These are phyloP conservation scores for Fusarium tjaetaba DNA, from an alignment of 2,329 filamentous ascomycete species.

Conservation along the genomic window DNA sequence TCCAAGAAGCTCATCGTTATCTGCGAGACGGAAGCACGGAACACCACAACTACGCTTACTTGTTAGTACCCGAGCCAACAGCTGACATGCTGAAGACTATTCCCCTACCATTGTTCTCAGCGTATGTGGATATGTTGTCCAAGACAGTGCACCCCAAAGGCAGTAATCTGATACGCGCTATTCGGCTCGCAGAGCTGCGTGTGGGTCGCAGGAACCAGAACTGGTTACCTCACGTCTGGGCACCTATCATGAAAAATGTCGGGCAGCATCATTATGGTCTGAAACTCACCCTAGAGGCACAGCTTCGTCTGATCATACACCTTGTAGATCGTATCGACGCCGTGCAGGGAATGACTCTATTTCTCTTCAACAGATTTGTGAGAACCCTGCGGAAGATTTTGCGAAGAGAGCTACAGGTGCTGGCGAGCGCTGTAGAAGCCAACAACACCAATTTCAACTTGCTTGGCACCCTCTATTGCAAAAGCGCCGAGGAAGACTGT, in stretches of 20 bases:
- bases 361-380: conserved; percentile 39
- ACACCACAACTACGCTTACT: conserved; percentile 14
- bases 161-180: conserved; percentile 46
- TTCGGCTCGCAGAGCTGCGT: conserved; percentile 44
- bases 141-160: conserved; percentile 34
- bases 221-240: conserved; percentile 48
- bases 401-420: conserved; percentile 38
- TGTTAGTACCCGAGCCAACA: conserved; percentile 41
- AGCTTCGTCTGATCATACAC: conserved; percentile 44
- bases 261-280: conserved; percentile 45
- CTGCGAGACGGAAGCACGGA: conserved; percentile 55
- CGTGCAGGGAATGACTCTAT: conserved; percentile 36
- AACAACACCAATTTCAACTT: conserved; percentile 18
- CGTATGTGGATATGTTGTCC: conserved; percentile 56
- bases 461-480: conserved; percentile 30
- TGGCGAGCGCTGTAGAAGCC: conserved; percentile 30
- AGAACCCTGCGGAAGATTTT: conserved; percentile 43
- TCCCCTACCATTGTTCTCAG: conserved; percentile 54
- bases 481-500: conserved; percentile 16
- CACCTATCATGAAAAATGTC: conserved; percentile 48
- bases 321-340: conserved; percentile 45
- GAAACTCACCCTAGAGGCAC: conserved; percentile 43
- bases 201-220: conserved; percentile 36
- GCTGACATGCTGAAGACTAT: conserved; percentile 38
- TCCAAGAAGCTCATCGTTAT: conserved; percentile 60